phyloP scores from a whole-genome alignment of 352 stramenopile genomes.

The Phytopythium delawarense region DNA sequence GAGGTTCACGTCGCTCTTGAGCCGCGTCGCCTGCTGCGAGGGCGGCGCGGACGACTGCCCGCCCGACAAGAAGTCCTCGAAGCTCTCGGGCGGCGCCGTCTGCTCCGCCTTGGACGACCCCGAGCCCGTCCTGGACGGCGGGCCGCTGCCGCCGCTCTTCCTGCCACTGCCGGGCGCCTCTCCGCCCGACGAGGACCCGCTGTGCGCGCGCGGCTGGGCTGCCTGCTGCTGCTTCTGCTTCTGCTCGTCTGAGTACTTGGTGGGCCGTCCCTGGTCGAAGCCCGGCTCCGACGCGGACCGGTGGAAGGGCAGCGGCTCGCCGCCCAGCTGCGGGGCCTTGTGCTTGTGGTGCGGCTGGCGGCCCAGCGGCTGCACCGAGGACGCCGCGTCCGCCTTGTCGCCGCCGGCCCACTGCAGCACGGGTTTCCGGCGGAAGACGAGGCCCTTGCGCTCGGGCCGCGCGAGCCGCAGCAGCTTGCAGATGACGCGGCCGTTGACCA shows the following conservation, averaged over 20 bases:
- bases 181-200: background rate
- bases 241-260: constrained; percentile 63
- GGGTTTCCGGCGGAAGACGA: constrained; percentile 72
- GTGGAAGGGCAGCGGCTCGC: constrained; percentile 24
- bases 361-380: constrained; percentile 16
- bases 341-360: constrained; percentile 15
- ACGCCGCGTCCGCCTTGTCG: constrained; percentile 16
- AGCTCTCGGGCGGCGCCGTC: constrained; percentile 30
- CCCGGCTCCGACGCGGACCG: constrained; percentile 34
- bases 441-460: constrained; percentile 43
- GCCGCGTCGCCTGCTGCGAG: constrained; percentile 7
- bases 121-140: constrained; percentile 30
- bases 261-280: constrained; percentile 48
- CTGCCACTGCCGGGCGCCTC: constrained; percentile 5
- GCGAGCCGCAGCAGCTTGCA: constrained; percentile 76
- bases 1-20: constrained; percentile 52
- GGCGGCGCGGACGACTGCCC: constrained; percentile 18
- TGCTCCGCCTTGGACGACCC: constrained; percentile 20
- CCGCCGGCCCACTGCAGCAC: constrained; percentile 51
- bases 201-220: constrained; percentile 1
- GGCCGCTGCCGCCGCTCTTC: constrained; percentile 9
- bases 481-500: constrained; percentile 75
- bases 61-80: constrained; percentile 77
- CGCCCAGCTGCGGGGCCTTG: constrained; percentile 15
- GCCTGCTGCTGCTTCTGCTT: background rate